Base-by-base conservation (phyloP, 139 green algal genomes). In the Trebouxia sp. region DNA sequence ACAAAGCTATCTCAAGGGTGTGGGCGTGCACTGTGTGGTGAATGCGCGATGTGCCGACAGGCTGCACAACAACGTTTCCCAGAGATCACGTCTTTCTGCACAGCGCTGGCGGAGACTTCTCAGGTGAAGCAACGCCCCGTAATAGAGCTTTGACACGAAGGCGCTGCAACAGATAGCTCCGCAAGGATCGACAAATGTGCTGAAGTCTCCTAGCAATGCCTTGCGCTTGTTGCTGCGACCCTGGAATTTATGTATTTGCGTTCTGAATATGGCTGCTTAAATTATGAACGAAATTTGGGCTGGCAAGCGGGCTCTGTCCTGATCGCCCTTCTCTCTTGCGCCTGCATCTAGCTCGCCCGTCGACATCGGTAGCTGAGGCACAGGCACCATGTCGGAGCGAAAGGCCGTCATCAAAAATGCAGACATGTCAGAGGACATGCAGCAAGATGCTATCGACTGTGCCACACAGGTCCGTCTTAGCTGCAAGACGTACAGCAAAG, bases 351-450 rank as follows among this genome's bases (percentile, higher is more conserved):
- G 62, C 43, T 42, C 12, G 62, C 62, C 62, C 43, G 20, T 1
- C 43, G 42, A 15, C 62, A 43, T 24, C 12, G 8, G 26, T n/a
- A 42, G 14, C 15, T 28, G 35, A 45, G 62, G 32, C 62, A 72
- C 51, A 42, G 55, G 37, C 45, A 53, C 41, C 42, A 92, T 92
- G 88, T 84, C 87, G 50, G 87, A 93, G 35, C 81, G 85, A 17
- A 94, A 94, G 79, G 92, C 95, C 0, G 91, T 97, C 26, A 94
- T 99, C 81, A 98, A 98, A 84, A 96, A 94, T 88, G 94, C 92
- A 30, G 96, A 99, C 88, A 99, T 99, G 96, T 89, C 83, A 42
- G 95, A 98, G 80, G 95, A 99, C 43, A 96, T 99, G 93, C 94
- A 98, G 89, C 87, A 92, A 53, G 95, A 98, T 43, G 93, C 96